These are phyloP conservation scores for Myrica gale DNA, from an alignment of 306 rosid species.

Conservation along the genomic window DNA sequence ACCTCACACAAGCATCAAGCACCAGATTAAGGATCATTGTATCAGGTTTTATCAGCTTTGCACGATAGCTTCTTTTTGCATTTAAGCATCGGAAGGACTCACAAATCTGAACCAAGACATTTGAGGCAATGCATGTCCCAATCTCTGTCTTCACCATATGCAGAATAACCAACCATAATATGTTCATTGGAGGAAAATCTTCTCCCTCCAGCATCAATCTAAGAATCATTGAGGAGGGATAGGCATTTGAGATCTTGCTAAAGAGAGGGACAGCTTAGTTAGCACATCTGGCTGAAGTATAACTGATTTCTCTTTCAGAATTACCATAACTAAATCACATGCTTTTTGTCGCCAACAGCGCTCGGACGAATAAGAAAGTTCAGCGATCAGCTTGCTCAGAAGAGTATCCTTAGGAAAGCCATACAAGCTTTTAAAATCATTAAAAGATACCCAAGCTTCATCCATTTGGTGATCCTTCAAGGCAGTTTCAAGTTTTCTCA, in stretches of 20 bases:
- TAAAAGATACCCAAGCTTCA: constrained; percentile 72
- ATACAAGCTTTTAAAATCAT: constrained; percentile 58
- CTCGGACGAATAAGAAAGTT: constrained; percentile 55
- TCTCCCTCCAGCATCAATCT: constrained; percentile 52
- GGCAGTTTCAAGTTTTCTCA: constrained; percentile 52
- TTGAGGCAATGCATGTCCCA: constrained; percentile 63
- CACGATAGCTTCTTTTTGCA: constrained; percentile 36
- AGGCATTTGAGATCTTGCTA: constrained; percentile 68
- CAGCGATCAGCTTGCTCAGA: constrained; percentile 54
- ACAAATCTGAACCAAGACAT: constrained; percentile 61
- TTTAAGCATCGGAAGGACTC: constrained; percentile 37
- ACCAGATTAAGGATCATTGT: constrained; percentile 69
- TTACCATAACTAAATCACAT: constrained; percentile 54
- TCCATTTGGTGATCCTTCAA: constrained; percentile 49
- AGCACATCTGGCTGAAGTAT: constrained; percentile 54
- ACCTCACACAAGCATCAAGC: constrained; percentile 80
- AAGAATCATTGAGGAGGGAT: constrained; percentile 47
- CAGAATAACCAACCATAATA: constrained; percentile 52
- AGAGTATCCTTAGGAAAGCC: constrained; percentile 64
- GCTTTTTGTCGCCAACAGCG: constrained; percentile 53
- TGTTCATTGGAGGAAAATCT: constrained; percentile 49
- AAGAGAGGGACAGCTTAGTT: constrained; percentile 57
- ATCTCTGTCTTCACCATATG: constrained; percentile 69
- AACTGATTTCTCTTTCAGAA: constrained; percentile 45
- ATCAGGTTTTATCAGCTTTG: constrained; percentile 43